Percentiles rank a stretch among this genome's conserved stretches.
These are phyloP conservation scores for Fremontodendron californicum DNA, from an alignment of 345 rosid species.

Conservation along the genomic window DNA sequence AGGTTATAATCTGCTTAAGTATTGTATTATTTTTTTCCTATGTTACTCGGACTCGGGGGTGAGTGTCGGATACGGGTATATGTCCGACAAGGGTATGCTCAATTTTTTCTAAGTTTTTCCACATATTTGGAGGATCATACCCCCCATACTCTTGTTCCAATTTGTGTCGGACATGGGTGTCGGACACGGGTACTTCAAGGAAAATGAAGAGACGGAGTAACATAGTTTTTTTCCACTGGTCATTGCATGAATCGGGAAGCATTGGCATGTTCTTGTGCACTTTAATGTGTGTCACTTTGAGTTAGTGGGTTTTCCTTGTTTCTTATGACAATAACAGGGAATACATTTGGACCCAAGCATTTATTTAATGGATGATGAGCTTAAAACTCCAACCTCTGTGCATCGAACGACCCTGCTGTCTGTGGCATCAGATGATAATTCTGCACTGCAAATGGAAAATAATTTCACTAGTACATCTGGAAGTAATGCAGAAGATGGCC, in stretches of 20 bases:
- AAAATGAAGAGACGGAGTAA: too few species aligned
- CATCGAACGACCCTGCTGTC: constrained; percentile 30
- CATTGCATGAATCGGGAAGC: neutral
- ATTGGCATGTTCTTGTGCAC: neutral
- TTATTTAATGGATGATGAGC: constrained; percentile 88
- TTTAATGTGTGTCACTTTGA: neutral
- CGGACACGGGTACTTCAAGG: too few species aligned
- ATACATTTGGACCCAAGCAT: constrained; percentile 98
- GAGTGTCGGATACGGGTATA: too few species aligned
- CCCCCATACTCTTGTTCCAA: too few species aligned
- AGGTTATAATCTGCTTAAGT: neutral
- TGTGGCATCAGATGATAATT: constrained; percentile 25
- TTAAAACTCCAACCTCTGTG: constrained; percentile 44
- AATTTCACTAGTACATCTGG: constrained; percentile 23
- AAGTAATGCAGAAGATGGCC: constrained; percentile 28
- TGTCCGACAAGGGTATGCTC: too few species aligned
- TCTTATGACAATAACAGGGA: constrained; percentile 52
- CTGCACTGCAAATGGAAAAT: constrained; percentile 31
- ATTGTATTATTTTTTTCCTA: neutral
- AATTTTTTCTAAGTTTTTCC: too few species aligned
- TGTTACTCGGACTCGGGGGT: too few species aligned
- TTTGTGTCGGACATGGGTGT: too few species aligned
- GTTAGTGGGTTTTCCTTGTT: constrained; percentile 13
- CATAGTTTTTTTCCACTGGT: too few species aligned
- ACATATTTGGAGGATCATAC: too few species aligned